A percentile compares a stretch with the other conserved stretches of the same genome.
phyloP scores from a whole-genome alignment of 768 basidiomycete genomes.

The Auricularia cornea region DNA sequence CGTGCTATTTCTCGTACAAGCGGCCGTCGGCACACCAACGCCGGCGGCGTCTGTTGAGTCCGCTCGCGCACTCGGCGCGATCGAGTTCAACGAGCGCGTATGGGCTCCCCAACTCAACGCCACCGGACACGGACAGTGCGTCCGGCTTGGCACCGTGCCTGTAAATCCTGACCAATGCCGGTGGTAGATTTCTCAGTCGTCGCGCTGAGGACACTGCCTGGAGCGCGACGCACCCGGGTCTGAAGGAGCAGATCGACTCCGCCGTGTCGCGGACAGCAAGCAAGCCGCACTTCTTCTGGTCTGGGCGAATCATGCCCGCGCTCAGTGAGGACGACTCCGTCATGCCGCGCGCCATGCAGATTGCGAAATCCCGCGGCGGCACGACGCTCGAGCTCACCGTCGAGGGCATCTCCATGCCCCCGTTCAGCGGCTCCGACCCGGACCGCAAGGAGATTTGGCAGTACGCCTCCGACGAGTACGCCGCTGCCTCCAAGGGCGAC shows the following conservation, averaged over 20 bases:
- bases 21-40: no score
- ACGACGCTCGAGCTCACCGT: background rate
- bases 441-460: background rate
- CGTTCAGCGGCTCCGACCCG: background rate
- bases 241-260: background rate
- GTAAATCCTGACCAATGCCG: no score
- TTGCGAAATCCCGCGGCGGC: background rate
- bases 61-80: no score
- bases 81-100: no score
- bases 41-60: no score
- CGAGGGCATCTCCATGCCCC: background rate
- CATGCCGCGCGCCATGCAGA: background rate
- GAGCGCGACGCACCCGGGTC: background rate
- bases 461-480: background rate
- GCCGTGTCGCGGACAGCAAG: background rate
- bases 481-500: background rate
- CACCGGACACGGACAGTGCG: no score
- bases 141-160: no score
- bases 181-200: no score
- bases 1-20: no score
- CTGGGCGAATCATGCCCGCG: background rate
- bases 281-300: background rate
- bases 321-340: background rate
- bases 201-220: background rate
- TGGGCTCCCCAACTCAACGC: no score